phyloP scores from a whole-genome alignment of 2,329 filamentous ascomycete species.

The Capronia coronata region DNA sequence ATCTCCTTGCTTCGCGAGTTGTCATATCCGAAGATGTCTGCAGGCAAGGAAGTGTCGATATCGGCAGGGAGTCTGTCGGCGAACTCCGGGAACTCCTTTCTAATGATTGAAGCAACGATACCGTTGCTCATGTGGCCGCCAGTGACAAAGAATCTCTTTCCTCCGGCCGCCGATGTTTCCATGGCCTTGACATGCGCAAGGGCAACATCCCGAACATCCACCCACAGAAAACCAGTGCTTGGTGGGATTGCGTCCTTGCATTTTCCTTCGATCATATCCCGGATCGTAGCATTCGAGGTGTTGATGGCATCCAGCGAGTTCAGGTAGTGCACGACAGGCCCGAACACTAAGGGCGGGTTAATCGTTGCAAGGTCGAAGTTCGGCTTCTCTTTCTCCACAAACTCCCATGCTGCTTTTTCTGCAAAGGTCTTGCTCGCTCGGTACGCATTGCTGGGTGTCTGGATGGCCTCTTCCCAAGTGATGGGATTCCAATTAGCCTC shows the following conservation, averaged over 20 bases:
- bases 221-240: constrained; percentile 55
- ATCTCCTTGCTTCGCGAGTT: constrained; percentile 39
- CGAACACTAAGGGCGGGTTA: constrained; percentile 57
- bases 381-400: constrained; percentile 51
- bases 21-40: constrained; percentile 42
- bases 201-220: constrained; percentile 46
- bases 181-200: constrained; percentile 44
- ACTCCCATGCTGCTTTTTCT: constrained; percentile 61
- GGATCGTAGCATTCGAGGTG: constrained; percentile 64
- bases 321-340: constrained; percentile 59
- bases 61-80: constrained; percentile 38
- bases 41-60: constrained; percentile 52
- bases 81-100: constrained; percentile 40
- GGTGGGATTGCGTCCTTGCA: constrained; percentile 23
- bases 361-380: constrained; percentile 57
- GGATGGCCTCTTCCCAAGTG: constrained; percentile 37
- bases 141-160: constrained; percentile 42
- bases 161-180: constrained; percentile 41
- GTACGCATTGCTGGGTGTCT: constrained; percentile 36
- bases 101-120: constrained; percentile 38
- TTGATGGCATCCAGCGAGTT: constrained; percentile 60
- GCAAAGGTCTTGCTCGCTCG: constrained; percentile 56
- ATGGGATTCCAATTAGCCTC: constrained; percentile 42
- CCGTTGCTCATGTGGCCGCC: constrained; percentile 40
- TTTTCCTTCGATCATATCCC: constrained; percentile 37